These are phyloP conservation scores for Talaromyces sp. DNA, from an alignment of 2,329 filamentous ascomycete species.

Conservation along the genomic window DNA sequence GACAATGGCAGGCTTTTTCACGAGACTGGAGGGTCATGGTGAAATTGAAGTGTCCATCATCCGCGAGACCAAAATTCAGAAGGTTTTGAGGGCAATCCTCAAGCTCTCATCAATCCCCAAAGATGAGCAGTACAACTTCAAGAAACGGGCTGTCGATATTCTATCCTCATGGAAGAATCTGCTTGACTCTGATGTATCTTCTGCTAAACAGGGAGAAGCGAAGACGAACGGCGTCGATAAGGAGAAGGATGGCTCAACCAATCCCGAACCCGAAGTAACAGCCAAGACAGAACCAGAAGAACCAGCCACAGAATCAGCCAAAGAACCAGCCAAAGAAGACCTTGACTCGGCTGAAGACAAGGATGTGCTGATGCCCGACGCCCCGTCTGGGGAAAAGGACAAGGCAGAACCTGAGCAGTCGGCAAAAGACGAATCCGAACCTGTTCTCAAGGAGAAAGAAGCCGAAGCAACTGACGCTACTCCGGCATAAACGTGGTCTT, in stretches of 20 bases:
- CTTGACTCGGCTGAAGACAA: background rate
- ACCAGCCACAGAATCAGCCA: background rate
- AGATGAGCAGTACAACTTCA: slow-evolving; percentile 87
- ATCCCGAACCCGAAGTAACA: background rate
- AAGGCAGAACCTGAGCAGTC: slow-evolving; percentile 24
- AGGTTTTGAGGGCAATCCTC: slow-evolving; percentile 90
- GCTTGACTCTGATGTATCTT: slow-evolving; percentile 55
- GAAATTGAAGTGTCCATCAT: slow-evolving; percentile 89
- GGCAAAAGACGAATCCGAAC: slow-evolving; percentile 19
- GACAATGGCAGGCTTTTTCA: slow-evolving; percentile 41
- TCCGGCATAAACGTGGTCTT: background rate
- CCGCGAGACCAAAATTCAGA: slow-evolving; percentile 92
- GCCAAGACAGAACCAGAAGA: background rate
- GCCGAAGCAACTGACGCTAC: background rate
- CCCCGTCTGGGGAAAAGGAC: slow-evolving; percentile 19
- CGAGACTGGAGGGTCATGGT: slow-evolving; percentile 71
- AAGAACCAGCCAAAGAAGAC: background rate
- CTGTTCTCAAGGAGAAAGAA: slow-evolving; percentile 3
- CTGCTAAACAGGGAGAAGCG: slow-evolving; percentile 40
- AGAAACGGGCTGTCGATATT: slow-evolving; percentile 70
- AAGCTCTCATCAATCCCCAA: slow-evolving; percentile 81
- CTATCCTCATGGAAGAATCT: slow-evolving; percentile 87
- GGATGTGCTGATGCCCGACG: slow-evolving; percentile 5
- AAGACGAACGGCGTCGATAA: slow-evolving; percentile 39
- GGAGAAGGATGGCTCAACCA: slow-evolving; percentile 18